Base-by-base conservation (phyloP, 139 green algal species). In the Ettlia oleoabundans region DNA sequence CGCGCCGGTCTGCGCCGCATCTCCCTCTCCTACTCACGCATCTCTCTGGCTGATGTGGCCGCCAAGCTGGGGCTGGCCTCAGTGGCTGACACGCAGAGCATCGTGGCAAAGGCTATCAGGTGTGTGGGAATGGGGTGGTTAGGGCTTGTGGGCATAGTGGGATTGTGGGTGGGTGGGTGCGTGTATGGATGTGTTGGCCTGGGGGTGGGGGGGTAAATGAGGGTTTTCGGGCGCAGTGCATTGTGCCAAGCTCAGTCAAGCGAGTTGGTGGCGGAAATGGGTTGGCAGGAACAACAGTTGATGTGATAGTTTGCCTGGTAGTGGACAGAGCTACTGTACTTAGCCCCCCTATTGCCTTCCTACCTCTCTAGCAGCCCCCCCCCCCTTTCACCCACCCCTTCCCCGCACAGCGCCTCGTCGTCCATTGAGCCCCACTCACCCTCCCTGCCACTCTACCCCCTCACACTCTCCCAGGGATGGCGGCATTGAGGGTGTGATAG, bases 21-120 rank as follows among this genome's bases (percentile, higher is more conserved):
- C 89, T 96, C 90, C 86, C 84, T 96, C 58, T 94, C 97, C 40
- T 99, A 99, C 91, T 96, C 90, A 10, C 90, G 95, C 81, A 99
- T 99, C 89, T 94, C 87, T 37, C 90, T 99, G 64, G 80, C 78
- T 37, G 95, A 98, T 65, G 87, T 98, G 9, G 94, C 94, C 4
- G 72, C 86, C 67, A 96, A 95, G 85, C 93, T 98, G 81, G 92
- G 92, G 41, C 88, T 98, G 67, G 53, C 76, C 37, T 89, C 66
- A 40, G 92, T 91, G 13, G 92, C 94, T 30, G 97, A 99, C 81
- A 93, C 93, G 43, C 96, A 98, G 89, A 93, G 82, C 90, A 97
- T 99, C 69, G 93, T 98, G 40, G 93, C 94, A 68, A 99, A 99
- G 91, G 95, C 95, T 35, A 97, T 98, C 76, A 76, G 86, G 86